Conservation (phyloP, 2,329 filamentous ascomycete species). For the Metarhizium guizhouense region DNA sequence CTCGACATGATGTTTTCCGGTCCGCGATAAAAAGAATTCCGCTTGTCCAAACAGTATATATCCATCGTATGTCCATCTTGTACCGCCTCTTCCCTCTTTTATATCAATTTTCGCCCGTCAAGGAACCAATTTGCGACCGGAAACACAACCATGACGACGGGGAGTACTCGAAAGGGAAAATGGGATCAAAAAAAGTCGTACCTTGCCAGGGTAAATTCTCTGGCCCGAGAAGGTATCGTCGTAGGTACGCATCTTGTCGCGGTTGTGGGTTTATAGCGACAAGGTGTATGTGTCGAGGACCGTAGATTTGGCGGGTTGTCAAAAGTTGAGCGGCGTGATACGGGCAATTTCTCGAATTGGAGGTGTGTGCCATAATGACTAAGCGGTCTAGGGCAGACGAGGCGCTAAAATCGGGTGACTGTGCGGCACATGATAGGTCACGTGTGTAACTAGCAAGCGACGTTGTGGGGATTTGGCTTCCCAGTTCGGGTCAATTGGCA, state of each 20-base stretch:
- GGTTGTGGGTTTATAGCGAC: constrained; percentile 29
- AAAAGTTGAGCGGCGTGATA: constrained; percentile 25
- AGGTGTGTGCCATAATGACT: constrained; percentile 29
- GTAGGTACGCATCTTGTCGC: constrained; percentile 56
- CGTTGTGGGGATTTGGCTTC: neutral
- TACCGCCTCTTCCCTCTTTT: neutral
- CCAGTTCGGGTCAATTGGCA: constrained; percentile 2
- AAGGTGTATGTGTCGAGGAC: constrained; percentile 32
- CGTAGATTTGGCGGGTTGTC: constrained; percentile 27
- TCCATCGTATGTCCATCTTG: neutral
- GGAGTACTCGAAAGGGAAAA: neutral
- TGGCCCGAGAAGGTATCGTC: constrained; percentile 57
- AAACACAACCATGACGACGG: neutral
- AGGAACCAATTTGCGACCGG: neutral
- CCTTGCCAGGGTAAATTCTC: constrained; percentile 61
- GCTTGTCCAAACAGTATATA: neutral
- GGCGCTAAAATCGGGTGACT: constrained; percentile 10
- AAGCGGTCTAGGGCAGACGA: constrained; percentile 31
- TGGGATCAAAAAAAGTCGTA: constrained; percentile 28
- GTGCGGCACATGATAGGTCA: constrained; percentile 22
- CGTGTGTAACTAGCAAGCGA: constrained; percentile 7
- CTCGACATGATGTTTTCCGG: neutral
- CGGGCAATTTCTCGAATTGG: constrained; percentile 32
- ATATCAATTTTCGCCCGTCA: neutral
- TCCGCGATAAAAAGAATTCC: neutral